Percentiles rank a stretch among this genome's conserved stretches.
phyloP scores from a whole-genome alignment of 805 yeast genomes.

The Candida palmyrensis region DNA sequence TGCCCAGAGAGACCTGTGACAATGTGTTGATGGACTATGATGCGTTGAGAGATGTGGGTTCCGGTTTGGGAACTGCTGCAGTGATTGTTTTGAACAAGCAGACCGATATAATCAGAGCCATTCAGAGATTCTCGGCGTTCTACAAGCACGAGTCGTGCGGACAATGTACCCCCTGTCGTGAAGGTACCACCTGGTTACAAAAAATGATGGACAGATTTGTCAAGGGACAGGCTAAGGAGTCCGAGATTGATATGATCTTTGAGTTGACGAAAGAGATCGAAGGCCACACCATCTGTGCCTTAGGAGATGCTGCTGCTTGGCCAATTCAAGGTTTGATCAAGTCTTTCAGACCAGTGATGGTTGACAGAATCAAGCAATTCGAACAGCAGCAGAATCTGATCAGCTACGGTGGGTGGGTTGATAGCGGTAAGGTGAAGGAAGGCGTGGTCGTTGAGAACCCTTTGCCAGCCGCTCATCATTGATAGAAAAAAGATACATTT shows the following conservation, averaged over 20 bases:
- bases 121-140: slow-evolving; percentile 78
- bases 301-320: slow-evolving; percentile 94
- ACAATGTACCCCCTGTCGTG: slow-evolving; percentile 93
- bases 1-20: slow-evolving; percentile 64
- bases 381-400: slow-evolving; percentile 45
- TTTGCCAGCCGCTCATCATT: slow-evolving; percentile 24
- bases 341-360: slow-evolving; percentile 78
- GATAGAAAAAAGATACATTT: too few relatives aligned
- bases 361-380: slow-evolving; percentile 67
- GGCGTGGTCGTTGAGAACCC: slow-evolving; percentile 65
- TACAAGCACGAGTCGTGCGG: slow-evolving; percentile 93
- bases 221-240: slow-evolving; percentile 72
- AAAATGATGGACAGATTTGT: slow-evolving; percentile 82
- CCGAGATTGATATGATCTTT: slow-evolving; percentile 78
- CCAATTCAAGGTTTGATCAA: slow-evolving; percentile 86
- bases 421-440: slow-evolving; percentile 49
- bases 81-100: slow-evolving; percentile 87
- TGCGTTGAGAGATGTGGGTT: slow-evolving; percentile 77
- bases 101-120: slow-evolving; percentile 79
- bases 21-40: slow-evolving; percentile 82
- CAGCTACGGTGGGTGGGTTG: slow-evolving; percentile 75
- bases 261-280: slow-evolving; percentile 85
- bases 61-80: slow-evolving; percentile 90
- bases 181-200: slow-evolving; percentile 83
- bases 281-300: slow-evolving; percentile 89